phyloP scores from a whole-genome alignment of 352 stramenopile genomes.

The Pythium dissimile region DNA sequence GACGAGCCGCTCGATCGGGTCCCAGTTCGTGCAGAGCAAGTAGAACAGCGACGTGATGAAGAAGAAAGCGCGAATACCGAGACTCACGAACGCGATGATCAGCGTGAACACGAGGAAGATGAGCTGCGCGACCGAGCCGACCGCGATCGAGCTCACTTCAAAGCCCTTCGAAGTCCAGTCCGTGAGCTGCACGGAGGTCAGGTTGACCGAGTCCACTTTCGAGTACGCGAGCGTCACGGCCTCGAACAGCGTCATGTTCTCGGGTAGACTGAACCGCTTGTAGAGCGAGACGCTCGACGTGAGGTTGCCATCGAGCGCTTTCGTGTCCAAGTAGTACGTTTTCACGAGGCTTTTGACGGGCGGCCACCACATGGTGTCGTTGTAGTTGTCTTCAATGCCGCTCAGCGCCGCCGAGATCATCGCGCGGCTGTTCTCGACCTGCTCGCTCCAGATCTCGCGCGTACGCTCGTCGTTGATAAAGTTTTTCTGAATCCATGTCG shows the following conservation, averaged over 20 bases:
- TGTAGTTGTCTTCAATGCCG: slow-evolving; percentile 84
- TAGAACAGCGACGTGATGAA: slow-evolving; percentile 88
- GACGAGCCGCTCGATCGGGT: slow-evolving; percentile 83
- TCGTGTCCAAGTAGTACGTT: slow-evolving; percentile 79
- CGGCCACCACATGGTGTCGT: slow-evolving; percentile 88
- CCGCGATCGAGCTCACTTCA: slow-evolving; percentile 78
- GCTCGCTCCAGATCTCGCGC: slow-evolving; percentile 76
- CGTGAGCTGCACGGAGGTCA: slow-evolving; percentile 81
- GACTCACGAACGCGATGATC: slow-evolving; percentile 81
- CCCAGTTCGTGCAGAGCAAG: slow-evolving; percentile 81
- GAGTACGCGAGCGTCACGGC: slow-evolving; percentile 70
- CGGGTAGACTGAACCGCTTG: slow-evolving; percentile 49
- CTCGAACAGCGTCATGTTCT: slow-evolving; percentile 83
- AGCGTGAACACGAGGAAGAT: slow-evolving; percentile 74
- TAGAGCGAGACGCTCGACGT: slow-evolving; percentile 49
- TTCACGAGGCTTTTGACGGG: slow-evolving; percentile 79
- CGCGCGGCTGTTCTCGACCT: slow-evolving; percentile 74
- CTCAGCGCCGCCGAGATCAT: slow-evolving; percentile 80
- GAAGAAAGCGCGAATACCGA: slow-evolving; percentile 84
- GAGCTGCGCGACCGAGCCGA: slow-evolving; percentile 79
- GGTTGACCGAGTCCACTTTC: slow-evolving; percentile 83
- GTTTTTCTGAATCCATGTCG: slow-evolving; percentile 80
- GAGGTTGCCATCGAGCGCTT: slow-evolving; percentile 48
- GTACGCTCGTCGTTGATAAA: slow-evolving; percentile 87
- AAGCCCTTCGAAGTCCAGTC: slow-evolving; percentile 84